These are phyloP conservation scores for Macadamia tetraphylla DNA, from an alignment of 164 flowering plant species.

Conservation along the genomic window DNA sequence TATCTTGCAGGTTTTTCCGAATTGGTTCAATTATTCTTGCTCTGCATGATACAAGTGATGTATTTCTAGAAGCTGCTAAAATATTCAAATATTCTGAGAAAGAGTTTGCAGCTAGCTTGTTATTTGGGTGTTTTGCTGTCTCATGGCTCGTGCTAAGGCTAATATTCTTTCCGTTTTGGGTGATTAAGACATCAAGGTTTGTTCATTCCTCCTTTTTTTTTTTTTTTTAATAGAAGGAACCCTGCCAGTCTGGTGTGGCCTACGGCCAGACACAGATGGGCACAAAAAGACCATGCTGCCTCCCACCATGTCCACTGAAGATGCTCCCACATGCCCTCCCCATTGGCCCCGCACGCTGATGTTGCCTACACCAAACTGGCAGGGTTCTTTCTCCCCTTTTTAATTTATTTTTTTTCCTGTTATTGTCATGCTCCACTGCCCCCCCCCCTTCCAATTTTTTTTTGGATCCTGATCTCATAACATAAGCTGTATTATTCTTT, in stretches of 20 bases:
- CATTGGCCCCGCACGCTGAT: too few relatives aligned
- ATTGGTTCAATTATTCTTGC: conserved; percentile 75
- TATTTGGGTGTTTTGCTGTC: conserved; percentile 68
- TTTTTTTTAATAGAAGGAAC: too few relatives aligned
- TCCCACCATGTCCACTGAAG: too few relatives aligned
- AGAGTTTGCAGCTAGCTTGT: conserved; percentile 74
- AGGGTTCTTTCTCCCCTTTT: too few relatives aligned
- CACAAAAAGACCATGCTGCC: too few relatives aligned
- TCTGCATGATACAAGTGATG: conserved; percentile 87
- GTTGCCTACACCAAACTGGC: too few relatives aligned
- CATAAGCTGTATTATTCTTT: background rate
- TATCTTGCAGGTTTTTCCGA: conserved; percentile 61
- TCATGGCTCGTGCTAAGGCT: conserved; percentile 83
- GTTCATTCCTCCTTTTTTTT: conserved; percentile 1
- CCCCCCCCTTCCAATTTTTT: background rate
- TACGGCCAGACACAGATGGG: too few relatives aligned
- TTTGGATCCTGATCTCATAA: background rate
- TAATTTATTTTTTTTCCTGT: too few relatives aligned
- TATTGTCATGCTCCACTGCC: too few relatives aligned
- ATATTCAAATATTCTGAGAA: conserved; percentile 73
- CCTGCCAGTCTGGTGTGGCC: too few relatives aligned
- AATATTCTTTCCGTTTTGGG: conserved; percentile 79
- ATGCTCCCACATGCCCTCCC: too few relatives aligned
- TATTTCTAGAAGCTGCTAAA: conserved; percentile 87
- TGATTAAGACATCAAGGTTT: conserved; percentile 67